phyloP scores from a whole-genome alignment of 2,329 filamentous ascomycete species.

The Orbilia ellipsospora region DNA sequence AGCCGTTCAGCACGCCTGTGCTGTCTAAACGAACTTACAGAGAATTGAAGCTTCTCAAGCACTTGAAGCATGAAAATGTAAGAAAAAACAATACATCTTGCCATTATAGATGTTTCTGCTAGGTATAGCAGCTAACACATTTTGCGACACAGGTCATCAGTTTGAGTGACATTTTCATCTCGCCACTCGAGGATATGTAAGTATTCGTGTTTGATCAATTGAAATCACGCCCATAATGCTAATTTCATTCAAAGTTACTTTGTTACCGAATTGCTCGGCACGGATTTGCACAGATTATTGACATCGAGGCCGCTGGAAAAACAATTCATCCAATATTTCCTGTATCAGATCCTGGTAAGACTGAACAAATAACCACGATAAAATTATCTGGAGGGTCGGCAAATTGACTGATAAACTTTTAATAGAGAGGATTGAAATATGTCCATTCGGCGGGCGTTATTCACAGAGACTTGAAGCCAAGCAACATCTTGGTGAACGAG shows the following conservation, averaged over 20 bases:
- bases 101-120: neutral
- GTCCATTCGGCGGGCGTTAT: conserved; percentile 98
- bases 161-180: conserved; percentile 99
- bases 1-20: conserved; percentile 99
- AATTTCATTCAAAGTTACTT: conserved; percentile 76
- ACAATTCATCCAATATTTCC: conserved; percentile 99
- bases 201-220: conserved; percentile 58
- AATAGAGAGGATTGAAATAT: conserved; percentile 94
- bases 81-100: conserved; percentile 58
- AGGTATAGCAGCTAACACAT: neutral
- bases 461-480: conserved; percentile 96
- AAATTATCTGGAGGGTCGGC: no score
- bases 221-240: conserved; percentile 15
- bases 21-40: conserved; percentile 97
- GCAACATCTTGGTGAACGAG: conserved; percentile 99
- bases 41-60: conserved; percentile 96
- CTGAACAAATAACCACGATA: neutral
- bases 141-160: conserved; percentile 71
- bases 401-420: conserved; percentile 8
- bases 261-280: conserved; percentile 96
- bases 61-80: conserved; percentile 96
- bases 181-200: conserved; percentile 97
- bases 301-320: conserved; percentile 97
- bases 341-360: conserved; percentile 96
- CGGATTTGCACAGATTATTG: conserved; percentile 92